Evolutionary conservation across 345 rosid genomes (phyloP), one percentile per base, ranked within the genome.

Genomic region (Noccaea caerulescens): DNA sequence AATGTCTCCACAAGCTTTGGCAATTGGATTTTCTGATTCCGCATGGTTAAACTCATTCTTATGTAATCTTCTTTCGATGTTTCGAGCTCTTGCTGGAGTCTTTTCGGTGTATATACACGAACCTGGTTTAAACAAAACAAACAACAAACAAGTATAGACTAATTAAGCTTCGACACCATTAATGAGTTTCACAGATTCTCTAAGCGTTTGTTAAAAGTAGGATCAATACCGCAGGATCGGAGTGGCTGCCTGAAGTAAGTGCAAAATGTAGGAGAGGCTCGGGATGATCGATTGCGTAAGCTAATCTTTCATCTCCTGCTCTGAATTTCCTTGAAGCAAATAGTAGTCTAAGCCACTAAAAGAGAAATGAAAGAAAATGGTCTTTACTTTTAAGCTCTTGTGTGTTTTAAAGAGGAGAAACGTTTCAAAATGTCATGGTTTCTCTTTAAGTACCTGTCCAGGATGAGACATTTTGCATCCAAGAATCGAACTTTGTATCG

Each of bases 391-490:
- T 1, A 37, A 47, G 43, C 10, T 47, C 37, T 38, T 62, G 65
- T 62, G 65, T 69, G 38, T 12, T 64, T 41, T 3, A 4, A 47
- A 41, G 44, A 50, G 25, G 30, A 25, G 30, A 25, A n/a, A 66
- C 4, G 25, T 41, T 50, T 41, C 3, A 51, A 11, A 78, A 14
- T 18, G 16, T 54, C 55, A 33, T 51, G 33, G 6, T 57, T 45
- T 36, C 5, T 46, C 14, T 66, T 3, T 14, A 46, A 68, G 44
- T 43, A 93, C 98, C 98, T 89, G 97, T 72, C 96, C 97, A 42
- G 98, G 98, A 55, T 95, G 93, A 70, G 92, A 84, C 92, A 93
- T 85, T 61, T 87, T 83, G 77, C 97, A 89, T 59, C 94, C 88
- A 14, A 93, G 88, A 72, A 93, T 89, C 20, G 88, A 81, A 70